phyloP scores from a whole-genome alignment of 768 basidiomycete genomes.

The Naganishia antarctica region DNA sequence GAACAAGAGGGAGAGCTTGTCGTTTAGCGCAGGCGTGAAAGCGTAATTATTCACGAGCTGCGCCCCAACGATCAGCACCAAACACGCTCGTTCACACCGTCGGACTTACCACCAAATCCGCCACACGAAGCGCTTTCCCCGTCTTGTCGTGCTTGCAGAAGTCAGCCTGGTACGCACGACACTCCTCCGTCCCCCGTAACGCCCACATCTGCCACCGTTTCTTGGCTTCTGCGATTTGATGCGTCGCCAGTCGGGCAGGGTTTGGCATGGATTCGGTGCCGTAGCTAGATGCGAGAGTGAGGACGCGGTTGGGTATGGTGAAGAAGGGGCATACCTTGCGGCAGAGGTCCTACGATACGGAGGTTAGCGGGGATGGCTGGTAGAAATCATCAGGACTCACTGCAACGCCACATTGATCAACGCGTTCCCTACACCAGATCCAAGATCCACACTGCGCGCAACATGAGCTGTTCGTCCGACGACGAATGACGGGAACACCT shows the following conservation, averaged over 20 bases:
- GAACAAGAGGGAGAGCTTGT: constrained; percentile 78
- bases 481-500: constrained; percentile 14
- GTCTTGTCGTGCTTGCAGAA: constrained; percentile 70
- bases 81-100: background rate
- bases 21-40: constrained; percentile 61
- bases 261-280: constrained; percentile 74
- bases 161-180: constrained; percentile 77
- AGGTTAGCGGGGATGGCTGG: background rate
- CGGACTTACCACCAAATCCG: constrained; percentile 78
- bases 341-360: background rate
- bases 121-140: constrained; percentile 65
- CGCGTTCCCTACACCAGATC: constrained; percentile 81
- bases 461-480: background rate
- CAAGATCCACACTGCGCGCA: constrained; percentile 61
- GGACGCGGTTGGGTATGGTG: no score
- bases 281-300: no score
- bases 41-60: constrained; percentile 50
- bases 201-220: constrained; percentile 89
- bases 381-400: background rate
- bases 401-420: constrained; percentile 64
- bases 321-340: no score
- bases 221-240: constrained; percentile 68
- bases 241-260: constrained; percentile 72
- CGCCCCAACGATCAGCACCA: background rate
- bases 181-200: constrained; percentile 61